These are phyloP conservation scores for Fusarium pseudocircinatum DNA, from an alignment of 2,329 filamentous ascomycete species.

Conservation along the genomic window DNA sequence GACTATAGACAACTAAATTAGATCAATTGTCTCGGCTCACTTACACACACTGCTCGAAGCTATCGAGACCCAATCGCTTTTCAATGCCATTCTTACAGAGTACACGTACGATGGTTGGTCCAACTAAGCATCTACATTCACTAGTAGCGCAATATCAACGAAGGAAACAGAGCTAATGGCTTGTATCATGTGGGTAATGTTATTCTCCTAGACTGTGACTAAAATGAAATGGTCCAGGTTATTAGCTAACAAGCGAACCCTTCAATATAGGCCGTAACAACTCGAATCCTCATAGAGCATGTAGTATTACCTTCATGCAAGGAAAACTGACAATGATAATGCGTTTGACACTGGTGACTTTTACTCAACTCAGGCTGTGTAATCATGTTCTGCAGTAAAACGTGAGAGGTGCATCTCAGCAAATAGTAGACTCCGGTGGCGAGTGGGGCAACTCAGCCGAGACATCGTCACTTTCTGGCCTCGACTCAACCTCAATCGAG, in stretches of 20 bases:
- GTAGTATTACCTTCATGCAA: background rate
- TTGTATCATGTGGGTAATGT: background rate
- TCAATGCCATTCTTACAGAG: background rate
- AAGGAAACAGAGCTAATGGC: background rate
- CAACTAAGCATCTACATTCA: no score
- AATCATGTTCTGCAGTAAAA: background rate
- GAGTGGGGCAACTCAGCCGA: constrained; percentile 23
- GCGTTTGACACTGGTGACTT: background rate
- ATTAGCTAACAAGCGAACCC: no score
- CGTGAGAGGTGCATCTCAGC: background rate
- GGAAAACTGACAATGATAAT: background rate
- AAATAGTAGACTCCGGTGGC: background rate
- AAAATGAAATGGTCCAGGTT: background rate
- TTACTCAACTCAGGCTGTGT: background rate
- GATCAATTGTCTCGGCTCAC: background rate
- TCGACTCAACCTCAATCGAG: background rate
- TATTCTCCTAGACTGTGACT: background rate
- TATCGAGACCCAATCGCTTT: background rate
- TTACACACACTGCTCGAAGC: background rate
- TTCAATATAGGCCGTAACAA: background rate
- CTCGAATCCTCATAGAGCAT: background rate
- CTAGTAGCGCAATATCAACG: background rate
- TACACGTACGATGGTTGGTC: no score
- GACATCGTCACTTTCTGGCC: constrained; percentile 12
- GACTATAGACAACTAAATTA: background rate